Evolutionary conservation across 2,329 filamentous ascomycete species (phyloP).

Genomic region (Tolypocladium amazonense): DNA sequence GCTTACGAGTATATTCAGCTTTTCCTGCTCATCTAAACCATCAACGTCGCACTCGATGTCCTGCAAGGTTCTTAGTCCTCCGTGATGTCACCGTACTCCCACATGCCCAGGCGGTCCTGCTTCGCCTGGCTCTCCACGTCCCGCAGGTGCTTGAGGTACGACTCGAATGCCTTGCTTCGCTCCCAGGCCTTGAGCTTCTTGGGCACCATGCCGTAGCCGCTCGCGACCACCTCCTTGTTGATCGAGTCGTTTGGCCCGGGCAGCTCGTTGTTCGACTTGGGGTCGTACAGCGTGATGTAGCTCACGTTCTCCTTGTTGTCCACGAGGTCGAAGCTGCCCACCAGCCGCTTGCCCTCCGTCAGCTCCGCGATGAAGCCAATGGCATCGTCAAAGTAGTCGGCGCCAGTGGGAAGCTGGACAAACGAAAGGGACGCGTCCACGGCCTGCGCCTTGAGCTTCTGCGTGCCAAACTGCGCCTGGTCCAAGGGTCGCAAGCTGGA

Average conservation of each 20-base stretch:
- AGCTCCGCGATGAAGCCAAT: conserved; percentile 64
- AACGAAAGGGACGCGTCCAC: conserved; percentile 79
- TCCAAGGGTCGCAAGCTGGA: conserved; percentile 70
- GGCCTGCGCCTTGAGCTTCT: conserved; percentile 81
- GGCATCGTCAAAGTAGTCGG: conserved; percentile 76
- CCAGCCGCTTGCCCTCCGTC: conserved; percentile 66
- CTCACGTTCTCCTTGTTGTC: conserved; percentile 69
- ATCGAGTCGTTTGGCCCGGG: conserved; percentile 62
- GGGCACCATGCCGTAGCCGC: conserved; percentile 84
- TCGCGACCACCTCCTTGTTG: conserved; percentile 76
- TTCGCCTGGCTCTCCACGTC: conserved; percentile 72
- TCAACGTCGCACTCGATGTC: neutral
- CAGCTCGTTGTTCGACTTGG: conserved; percentile 45
- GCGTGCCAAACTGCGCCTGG: conserved; percentile 64
- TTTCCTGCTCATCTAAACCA: neutral
- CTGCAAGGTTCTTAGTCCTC: conserved; percentile 51
- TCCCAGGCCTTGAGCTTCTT: conserved; percentile 91
- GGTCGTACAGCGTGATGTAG: conserved; percentile 82
- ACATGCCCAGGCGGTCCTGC: conserved; percentile 73
- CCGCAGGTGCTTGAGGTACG: conserved; percentile 61
- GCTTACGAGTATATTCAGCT: neutral
- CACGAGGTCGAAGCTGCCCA: conserved; percentile 82
- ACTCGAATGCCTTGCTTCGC: conserved; percentile 55
- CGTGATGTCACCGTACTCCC: conserved; percentile 96
- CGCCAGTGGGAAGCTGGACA: conserved; percentile 71